A percentile compares a stretch with the other conserved stretches of the same genome.
phyloP scores from a whole-genome alignment of 306 rosid genomes.

The Acacia melanoxylon region DNA sequence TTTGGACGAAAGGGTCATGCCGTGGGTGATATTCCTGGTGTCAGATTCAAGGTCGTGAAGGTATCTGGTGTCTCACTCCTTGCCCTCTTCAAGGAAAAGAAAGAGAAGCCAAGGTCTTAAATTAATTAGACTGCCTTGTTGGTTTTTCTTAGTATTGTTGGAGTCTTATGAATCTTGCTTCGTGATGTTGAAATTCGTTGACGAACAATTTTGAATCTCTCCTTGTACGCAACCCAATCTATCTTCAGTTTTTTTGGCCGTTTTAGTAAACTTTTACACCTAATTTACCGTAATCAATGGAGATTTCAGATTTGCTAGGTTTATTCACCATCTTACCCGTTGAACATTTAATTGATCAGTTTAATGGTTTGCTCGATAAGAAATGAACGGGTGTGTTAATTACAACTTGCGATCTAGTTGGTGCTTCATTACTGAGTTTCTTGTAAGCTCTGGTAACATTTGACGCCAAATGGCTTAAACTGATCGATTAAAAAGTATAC shows the following conservation, averaged over 20 bases:
- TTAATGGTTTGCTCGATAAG: not conserved
- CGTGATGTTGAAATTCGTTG: slow-evolving; percentile 9
- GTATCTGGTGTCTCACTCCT: slow-evolving; percentile 70
- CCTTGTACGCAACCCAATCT: not conserved
- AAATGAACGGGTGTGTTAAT: not conserved
- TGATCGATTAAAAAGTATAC: not conserved
- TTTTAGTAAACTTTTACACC: not conserved
- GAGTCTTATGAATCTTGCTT: slow-evolving; percentile 10
- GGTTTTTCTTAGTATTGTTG: slow-evolving; percentile 3
- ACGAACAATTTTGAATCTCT: slow-evolving; percentile 37
- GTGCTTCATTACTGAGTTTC: not conserved
- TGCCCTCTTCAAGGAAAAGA: slow-evolving; percentile 81
- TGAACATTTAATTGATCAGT: not conserved
- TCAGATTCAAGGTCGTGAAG: slow-evolving; percentile 75
- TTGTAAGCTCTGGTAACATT: not conserved
- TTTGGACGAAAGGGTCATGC: slow-evolving; percentile 85
- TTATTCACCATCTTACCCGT: not conserved
- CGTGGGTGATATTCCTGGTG: slow-evolving; percentile 86
- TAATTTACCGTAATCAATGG: not conserved
- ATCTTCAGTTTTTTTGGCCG: no score
- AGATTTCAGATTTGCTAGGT: not conserved
- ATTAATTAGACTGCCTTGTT: not conserved
- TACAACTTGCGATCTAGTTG: not conserved
- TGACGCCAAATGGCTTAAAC: not conserved
- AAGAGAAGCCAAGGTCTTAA: slow-evolving; percentile 78